Base-by-base conservation (phyloP, 768 basidiomycete species). In the Rhizopogon sp. region DNA sequence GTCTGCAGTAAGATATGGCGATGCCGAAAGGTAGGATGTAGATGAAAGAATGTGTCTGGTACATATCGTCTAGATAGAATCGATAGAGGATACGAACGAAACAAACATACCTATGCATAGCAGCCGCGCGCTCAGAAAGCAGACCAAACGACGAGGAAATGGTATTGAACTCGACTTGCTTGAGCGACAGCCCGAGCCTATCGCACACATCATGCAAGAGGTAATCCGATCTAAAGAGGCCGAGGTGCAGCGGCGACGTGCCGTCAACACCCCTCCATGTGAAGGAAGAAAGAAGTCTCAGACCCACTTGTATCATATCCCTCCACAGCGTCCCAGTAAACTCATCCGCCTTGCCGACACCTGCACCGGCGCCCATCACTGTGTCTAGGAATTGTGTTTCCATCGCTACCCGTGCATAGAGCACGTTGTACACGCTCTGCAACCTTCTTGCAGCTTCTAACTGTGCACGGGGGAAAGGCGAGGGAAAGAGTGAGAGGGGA, bases 81-180 rank as follows among this genome's bases (percentile, higher is more conserved):
- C 13, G 20, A 31, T 6, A 14, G 3, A 7, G 10, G 29, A 39
- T 17, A 25, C 33, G 9, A 14, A 3, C 17, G 29, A 35, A 20
- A 40, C 13, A 5, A 39, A 52, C 74, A 47, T 60, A 93, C 92
- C 85, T 78, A 70, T 98, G 96, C 66, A 98, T 68, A 22, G 82
- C 80, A 3, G 87, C 77, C 9, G 78, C 74, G 39, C 75, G 77
- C 58, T 89, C 76, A 0, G 90, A 90, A 13, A 98, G 75, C 1
- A 85, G 65, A 0, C 93, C 96, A 67, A 98, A 96, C 0, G 93
- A 94, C 0, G 87, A 83, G 2, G 94, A 92, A 58, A 98, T 95
- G 8, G 96, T 97, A 66, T 99, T 99, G 73, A 98, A 97, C 68
- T 99, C 96, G 41, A 98, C 96, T 71, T 99, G 96, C 67, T 94